Evolutionary conservation across 2,329 filamentous ascomycete genomes (phyloP).

Genomic region (Tothia fuscella): DNA sequence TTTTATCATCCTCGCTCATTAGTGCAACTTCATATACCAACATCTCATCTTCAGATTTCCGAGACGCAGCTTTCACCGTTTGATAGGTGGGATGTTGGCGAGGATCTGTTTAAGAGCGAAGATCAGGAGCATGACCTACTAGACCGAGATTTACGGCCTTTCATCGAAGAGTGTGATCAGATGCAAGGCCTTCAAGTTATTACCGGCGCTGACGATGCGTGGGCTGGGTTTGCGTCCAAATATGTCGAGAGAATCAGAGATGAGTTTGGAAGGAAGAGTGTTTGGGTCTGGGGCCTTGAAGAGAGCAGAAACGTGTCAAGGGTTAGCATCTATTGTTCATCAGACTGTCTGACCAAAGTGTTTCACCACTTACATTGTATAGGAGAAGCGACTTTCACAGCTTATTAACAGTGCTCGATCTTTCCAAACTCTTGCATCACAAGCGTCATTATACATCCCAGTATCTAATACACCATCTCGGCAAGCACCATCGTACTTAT

Average conservation of each 20-base stretch:
- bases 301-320: constrained; percentile 26
- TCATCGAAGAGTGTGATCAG: constrained; percentile 86
- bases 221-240: constrained; percentile 34
- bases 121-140: constrained; percentile 65
- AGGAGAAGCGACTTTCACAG: constrained; percentile 52
- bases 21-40: constrained; percentile 48
- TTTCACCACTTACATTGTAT: constrained; percentile 12
- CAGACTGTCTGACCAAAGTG: constrained; percentile 4
- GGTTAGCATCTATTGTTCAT: constrained; percentile 17
- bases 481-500: constrained; percentile 43
- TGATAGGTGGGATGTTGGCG: constrained; percentile 61
- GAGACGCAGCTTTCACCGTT: constrained; percentile 70
- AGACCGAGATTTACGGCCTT: constrained; percentile 79
- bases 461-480: constrained; percentile 29
- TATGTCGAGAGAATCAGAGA: constrained; percentile 60
- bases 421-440: constrained; percentile 53
- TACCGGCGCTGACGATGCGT: constrained; percentile 41
- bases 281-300: constrained; percentile 82
- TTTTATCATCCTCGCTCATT: constrained; percentile 85
- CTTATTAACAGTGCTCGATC: constrained; percentile 65
- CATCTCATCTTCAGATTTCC: constrained; percentile 24
- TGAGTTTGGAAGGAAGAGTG: constrained; percentile 71
- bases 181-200: constrained; percentile 71
- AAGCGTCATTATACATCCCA: constrained; percentile 69
- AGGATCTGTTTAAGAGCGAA: constrained; percentile 50